Evolutionary conservation across 2,329 filamentous ascomycete genomes (phyloP).

Genomic region (Meredithiella fracta): DNA sequence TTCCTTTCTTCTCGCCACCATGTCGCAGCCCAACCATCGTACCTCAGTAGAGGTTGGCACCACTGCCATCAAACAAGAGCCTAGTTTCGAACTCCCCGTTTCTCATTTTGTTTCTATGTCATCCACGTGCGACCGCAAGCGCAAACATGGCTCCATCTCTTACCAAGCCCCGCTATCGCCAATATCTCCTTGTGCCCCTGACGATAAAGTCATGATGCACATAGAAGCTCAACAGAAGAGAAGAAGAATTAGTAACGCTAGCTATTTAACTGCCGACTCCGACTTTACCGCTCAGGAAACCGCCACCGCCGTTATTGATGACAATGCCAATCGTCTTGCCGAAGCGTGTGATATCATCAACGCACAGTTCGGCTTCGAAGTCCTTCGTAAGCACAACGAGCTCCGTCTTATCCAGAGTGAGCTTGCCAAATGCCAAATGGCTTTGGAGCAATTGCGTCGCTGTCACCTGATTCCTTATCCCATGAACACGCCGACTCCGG

Average conservation of each 20-base stretch:
- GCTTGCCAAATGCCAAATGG: slow-evolving; percentile 84
- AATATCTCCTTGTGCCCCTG: slow-evolving; percentile 7
- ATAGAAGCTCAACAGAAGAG: slow-evolving; percentile 9
- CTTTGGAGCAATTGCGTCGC: slow-evolving; percentile 81
- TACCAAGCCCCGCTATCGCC: slow-evolving; percentile 11
- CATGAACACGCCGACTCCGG: slow-evolving; percentile 47
- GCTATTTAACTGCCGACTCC: background rate
- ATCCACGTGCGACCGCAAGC: slow-evolving; percentile 2
- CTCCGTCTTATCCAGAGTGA: slow-evolving; percentile 89
- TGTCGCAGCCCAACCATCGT: background rate
- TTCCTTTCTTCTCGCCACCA: background rate
- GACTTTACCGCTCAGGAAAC: background rate
- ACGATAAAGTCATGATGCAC: slow-evolving; percentile 6
- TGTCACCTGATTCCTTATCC: slow-evolving; percentile 89
- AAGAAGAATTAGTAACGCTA: slow-evolving; percentile 3
- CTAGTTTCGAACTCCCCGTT: slow-evolving; percentile 7
- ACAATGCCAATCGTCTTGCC: background rate
- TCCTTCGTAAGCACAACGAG: slow-evolving; percentile 87
- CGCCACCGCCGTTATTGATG: background rate
- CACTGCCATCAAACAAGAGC: slow-evolving; percentile 13
- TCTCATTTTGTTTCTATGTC: background rate
- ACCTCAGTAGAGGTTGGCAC: slow-evolving; percentile 1
- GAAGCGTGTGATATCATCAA: slow-evolving; percentile 35
- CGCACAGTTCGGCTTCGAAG: slow-evolving; percentile 78
- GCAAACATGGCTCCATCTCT: slow-evolving; percentile 12